Conservation (phyloP, 768 basidiomycete species). For the Psilocybe tampanensis region DNA sequence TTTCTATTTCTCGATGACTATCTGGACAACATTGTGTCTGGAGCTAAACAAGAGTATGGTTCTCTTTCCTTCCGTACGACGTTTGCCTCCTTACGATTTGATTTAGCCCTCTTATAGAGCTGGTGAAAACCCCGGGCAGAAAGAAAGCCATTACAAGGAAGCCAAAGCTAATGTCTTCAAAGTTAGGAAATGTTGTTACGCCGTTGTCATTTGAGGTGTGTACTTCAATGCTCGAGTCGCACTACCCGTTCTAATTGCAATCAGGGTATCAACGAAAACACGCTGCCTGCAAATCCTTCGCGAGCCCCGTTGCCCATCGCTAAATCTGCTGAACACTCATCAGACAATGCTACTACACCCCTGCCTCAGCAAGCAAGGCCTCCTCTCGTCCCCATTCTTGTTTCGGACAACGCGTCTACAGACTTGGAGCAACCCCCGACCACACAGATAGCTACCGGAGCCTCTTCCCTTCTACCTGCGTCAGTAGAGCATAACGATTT, state of each 20-base stretch:
- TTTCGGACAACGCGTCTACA: not conserved
- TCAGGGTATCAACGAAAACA: constrained; percentile 46
- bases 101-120: constrained; percentile 68
- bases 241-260: not conserved
- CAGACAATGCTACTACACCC: not conserved
- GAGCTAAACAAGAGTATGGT: constrained; percentile 67
- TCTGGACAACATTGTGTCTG: constrained; percentile 69
- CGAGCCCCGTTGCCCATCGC: constrained; percentile 45
- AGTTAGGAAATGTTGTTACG: constrained; percentile 39
- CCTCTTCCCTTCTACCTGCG: not conserved
- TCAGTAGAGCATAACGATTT: constrained; percentile 45
- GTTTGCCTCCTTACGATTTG: not conserved
- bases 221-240: not conserved
- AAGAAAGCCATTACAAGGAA: constrained; percentile 59
- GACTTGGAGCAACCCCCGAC: not conserved
- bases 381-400: constrained; percentile 18
- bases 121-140: constrained; percentile 83
- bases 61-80: not conserved
- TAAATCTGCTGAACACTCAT: constrained; percentile 19
- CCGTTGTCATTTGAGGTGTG: constrained; percentile 50
- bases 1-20: constrained; percentile 83
- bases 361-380: not conserved
- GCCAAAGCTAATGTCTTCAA: constrained; percentile 47
- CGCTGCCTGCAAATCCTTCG: constrained; percentile 45
- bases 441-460: not conserved